Evolutionary conservation across 768 basidiomycete genomes (phyloP), one percentile per base, ranked within the genome.

Genomic region (Tricholoma furcatifolium): DNA sequence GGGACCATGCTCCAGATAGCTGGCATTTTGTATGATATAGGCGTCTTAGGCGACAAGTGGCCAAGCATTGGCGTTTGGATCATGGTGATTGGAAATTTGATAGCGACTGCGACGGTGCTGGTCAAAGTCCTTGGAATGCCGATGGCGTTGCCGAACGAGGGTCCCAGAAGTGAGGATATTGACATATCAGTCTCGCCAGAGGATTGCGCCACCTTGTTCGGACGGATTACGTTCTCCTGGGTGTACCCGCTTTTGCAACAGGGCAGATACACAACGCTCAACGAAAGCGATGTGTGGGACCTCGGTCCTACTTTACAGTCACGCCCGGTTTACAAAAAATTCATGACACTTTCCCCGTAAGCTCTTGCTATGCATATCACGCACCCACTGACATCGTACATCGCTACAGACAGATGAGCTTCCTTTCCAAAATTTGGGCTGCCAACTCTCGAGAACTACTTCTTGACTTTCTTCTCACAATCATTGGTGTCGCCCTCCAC

Each of bases 221-320:
- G 79, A 39, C 91, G 90, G 90, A 68, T 82, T 0, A 81, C 86
- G 1, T 91, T 90, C 59, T 69, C 62, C 32, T 92, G 90, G 88
- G 73, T 91, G 30, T 76, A 81, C 43, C 87, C 87, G 3, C 74
- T 90, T 4, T 72, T 91, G 39, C 66, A 69, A 60, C 74, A 73
- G 2, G 82, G 83, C 20, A 67, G 75, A 32, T 51, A 72, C 49
- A 73, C 72, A 4, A 88, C 84, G 1, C 72, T 93, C 43, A 77
- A 83, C 43, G 88, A 92, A 62, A 69, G 75, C 1, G 88, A 91
- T 50, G 80, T 92, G 1, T 90, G 87, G 85, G 54, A 73, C 43
- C 73, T 92, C 20, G 88, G 86, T 57, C 84, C 86, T 1, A 84
- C 81, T 0, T 69, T 83, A 57, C 84, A 83, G 58, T 84, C 87